Base-by-base conservation (phyloP, 441 rosid species). In the Eugenia klotzschiana region DNA sequence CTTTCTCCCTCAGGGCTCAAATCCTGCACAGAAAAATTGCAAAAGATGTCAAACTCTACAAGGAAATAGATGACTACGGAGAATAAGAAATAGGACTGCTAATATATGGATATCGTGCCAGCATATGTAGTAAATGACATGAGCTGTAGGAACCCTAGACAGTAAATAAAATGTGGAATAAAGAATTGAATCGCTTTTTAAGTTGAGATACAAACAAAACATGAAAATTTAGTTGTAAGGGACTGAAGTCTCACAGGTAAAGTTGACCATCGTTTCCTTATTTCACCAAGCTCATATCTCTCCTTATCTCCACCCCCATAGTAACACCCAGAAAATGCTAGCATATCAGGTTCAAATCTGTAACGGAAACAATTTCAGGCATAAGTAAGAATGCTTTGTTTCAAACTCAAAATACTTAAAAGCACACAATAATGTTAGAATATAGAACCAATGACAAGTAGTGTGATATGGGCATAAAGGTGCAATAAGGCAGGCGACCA, bases 281-380 rank as follows among this genome's bases (percentile, higher is more conserved):
- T 94, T 90, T 93, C 95, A 56, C 92, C 93, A n/a, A 97, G 98
- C 89, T 97, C 98, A 53, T 85, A 85, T 91, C 93, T 91, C 87
- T 94, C 99, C 87, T 94, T 95, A 77, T 95, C 99, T 83, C 98
- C 99, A 26, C 99, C 99, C 51, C 99, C 99, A 89, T 86, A 97
- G 88, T 95, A 96, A 87, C 99, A 97, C 81, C 99, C 98, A 85
- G 99, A 97, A 88, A 97, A 97, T 79, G 99, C 98, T 79, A 97
- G 92, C 98, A 95, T 97, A 89, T 95, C 99, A 84, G 99, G 96
- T 90, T 97, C 99, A 89, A 97, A 97, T 90, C 99, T 97, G 94
- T 29, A 85, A 69, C 51, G 79, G 50, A 81, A 29, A 60, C 18
- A 60, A 60, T 60, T 60, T 60, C 23, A n/a, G 81, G 53, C 23